phyloP scores from a whole-genome alignment of 257 asterid genomes.

The Buddleja alternifolia region DNA sequence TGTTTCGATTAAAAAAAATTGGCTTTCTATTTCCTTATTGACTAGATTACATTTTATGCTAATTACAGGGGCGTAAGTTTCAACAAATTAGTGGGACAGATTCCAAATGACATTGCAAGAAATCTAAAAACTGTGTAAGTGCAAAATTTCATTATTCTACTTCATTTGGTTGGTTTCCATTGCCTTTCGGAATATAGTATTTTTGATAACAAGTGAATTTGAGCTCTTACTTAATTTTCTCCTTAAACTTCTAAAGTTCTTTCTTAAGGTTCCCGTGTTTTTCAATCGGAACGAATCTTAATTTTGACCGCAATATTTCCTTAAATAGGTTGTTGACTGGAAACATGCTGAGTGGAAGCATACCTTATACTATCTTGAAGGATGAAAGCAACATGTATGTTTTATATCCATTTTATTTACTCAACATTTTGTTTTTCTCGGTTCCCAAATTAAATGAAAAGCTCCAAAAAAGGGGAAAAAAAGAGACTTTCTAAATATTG shows the following conservation, averaged over 20 bases:
- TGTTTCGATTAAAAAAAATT: too few species aligned
- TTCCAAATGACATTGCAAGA: slow-evolving; percentile 59
- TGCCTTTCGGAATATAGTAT: neutral
- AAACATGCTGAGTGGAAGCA: slow-evolving; percentile 69
- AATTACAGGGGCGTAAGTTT: slow-evolving; percentile 74
- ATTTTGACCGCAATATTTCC: slow-evolving; percentile 4
- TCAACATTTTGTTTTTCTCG: slow-evolving; percentile 11
- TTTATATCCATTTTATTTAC: slow-evolving; percentile 25
- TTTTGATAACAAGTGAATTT: neutral
- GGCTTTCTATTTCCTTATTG: slow-evolving; percentile 1
- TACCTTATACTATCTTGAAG: slow-evolving; percentile 66
- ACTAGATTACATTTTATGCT: slow-evolving; percentile 19
- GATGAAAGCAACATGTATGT: slow-evolving; percentile 69
- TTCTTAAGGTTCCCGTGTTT: neutral
- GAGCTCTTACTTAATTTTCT: neutral
- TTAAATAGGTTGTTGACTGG: slow-evolving; percentile 59
- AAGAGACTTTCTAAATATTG: too few species aligned
- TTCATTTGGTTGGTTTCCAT: slow-evolving; percentile 3
- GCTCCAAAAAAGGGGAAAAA: too few species aligned
- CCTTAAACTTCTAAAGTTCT: neutral
- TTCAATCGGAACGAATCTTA: neutral
- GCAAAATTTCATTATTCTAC: slow-evolving; percentile 18
- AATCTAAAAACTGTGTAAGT: slow-evolving; percentile 66
- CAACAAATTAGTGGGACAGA: slow-evolving; percentile 63
- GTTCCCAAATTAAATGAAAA: too few species aligned